Evolutionary conservation across 2,329 filamentous ascomycete genomes (phyloP), one percentile per base, ranked within the genome.

Genomic region (Trichoderma afroharzianum): DNA sequence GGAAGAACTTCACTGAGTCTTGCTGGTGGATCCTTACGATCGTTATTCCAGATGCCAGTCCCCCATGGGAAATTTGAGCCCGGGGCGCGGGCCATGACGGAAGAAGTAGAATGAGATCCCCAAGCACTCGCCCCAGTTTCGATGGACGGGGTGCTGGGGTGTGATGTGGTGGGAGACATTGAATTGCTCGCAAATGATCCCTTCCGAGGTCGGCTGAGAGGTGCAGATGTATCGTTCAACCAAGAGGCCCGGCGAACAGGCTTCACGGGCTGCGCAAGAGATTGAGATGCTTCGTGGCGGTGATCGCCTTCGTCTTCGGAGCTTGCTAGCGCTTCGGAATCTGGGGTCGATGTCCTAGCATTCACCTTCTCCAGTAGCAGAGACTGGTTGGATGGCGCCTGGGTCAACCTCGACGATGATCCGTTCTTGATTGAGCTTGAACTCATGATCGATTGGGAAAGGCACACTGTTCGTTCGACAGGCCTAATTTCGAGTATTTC

Each of bases 271-370:
- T 84, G 88, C 70, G 80, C 78, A 72, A 79, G 79, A 76, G 81
- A 82, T 76, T 85, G 85, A 74, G 82, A 82, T 77, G 79, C 81
- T 71, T 87, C 88, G 75, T 88, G 85, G 75, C 88, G 86, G 78
- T 90, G 86, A 73, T 97, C 92, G 71, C 85, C 87, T 81, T 99
- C 96, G 80, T 98, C 96, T 80, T 98, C 96, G 14, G 95, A 98
- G 75, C 95, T 98, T 67, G 92, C 94, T 72, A 98, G 85, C 66
- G 93, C 95, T 80, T 98, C 95, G 4, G 95, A 98, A 79, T 98
- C 96, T 26, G 95, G 95, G 1, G 95, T 98, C 8, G 94, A 94
- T 68, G 93, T 92, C 76, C 95, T 90, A 70, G 91, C 87, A 77
- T 93, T 92, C 63, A 92, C 86, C 80, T 94, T 96, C 64, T 95